Evolutionary conservation across 768 basidiomycete species (phyloP).

Genomic region (Xerocomellus intermedius): DNA sequence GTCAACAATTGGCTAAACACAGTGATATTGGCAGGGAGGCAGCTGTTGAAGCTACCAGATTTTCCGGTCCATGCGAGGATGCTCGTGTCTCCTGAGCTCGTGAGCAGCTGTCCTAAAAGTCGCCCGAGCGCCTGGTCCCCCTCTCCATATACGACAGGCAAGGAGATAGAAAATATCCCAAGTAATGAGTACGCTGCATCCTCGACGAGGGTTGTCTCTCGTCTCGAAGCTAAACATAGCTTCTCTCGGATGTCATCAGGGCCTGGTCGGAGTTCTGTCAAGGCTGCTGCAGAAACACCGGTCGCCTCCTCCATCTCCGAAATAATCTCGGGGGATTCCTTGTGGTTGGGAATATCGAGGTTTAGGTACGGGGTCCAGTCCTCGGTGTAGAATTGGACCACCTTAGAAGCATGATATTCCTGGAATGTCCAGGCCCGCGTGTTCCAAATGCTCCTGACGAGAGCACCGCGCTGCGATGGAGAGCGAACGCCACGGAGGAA

Average conservation of each 20-base stretch:
- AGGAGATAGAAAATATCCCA: constrained; percentile 1
- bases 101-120: constrained; percentile 6
- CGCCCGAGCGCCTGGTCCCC: constrained; percentile 4
- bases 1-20: not conserved
- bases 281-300: too few relatives aligned
- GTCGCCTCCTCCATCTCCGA: too few relatives aligned
- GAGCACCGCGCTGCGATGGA: not conserved
- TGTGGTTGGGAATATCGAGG: too few relatives aligned
- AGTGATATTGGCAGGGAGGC: not conserved
- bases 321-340: too few relatives aligned
- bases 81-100: constrained; percentile 5
- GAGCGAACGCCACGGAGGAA: not conserved
- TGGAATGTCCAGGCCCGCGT: too few relatives aligned
- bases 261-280: too few relatives aligned
- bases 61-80: constrained; percentile 12
- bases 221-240: not conserved
- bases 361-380: too few relatives aligned
- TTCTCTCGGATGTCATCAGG: too few relatives aligned
- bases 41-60: constrained; percentile 5
- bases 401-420: too few relatives aligned
- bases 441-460: too few relatives aligned
- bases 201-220: constrained; percentile 1
- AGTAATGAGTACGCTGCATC: constrained; percentile 9
- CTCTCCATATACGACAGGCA: constrained; percentile 8
- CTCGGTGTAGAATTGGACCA: too few relatives aligned